Base-by-base conservation (phyloP, 108 stramenopile genomes). In the Pseudonitzschia multiseries region DNA sequence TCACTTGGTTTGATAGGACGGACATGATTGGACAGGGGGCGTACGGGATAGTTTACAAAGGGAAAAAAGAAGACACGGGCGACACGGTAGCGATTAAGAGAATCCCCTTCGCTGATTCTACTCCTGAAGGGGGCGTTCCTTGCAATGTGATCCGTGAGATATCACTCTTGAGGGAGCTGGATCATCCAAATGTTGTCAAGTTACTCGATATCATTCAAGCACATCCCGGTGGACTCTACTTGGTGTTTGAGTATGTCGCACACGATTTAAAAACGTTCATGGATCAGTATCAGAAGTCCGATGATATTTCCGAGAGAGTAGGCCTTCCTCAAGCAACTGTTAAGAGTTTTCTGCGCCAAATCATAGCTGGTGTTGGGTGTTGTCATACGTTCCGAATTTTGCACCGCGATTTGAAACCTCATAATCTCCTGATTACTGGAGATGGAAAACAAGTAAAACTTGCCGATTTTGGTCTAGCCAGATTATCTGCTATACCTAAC, bases 11-110 rank as follows among this genome's bases (percentile, higher is more conserved):
- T 20, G 12, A n/a, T 68, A 97, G 96, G 63, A 89, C 97, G 53
- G 98, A 97, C 41, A 92, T 98, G 76, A 97, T 99, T 51, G 99
- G 99, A 22, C 98, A 99, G 79, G 99, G 99, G 52, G 98, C 99
- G 2, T 99, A 99, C 67, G 99, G 99, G 17, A 95, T 98, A 53
- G 98, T 99, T 36, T 99, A 98, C 87, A 96, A 96, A 65, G 98
- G 98, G 42, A 92, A 76, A 27, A 96, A 98, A 65, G 74, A 85
- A 57, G 80, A 86, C 33, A 87, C 87, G 20, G 87, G 86, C 28
- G 86, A 89, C 59, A 84, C 83, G 48, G 93, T 95, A 0, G 96
- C 96, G 10, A 95, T 96, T 59, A 96, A 96, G 77, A 83, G 92
- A 42, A 93, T 96, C 73, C 91, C 91, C 18, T 91, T 93, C 68